Evolutionary conservation across 108 stramenopile species (phyloP).

Genomic region (Skeletonema potamos): DNA sequence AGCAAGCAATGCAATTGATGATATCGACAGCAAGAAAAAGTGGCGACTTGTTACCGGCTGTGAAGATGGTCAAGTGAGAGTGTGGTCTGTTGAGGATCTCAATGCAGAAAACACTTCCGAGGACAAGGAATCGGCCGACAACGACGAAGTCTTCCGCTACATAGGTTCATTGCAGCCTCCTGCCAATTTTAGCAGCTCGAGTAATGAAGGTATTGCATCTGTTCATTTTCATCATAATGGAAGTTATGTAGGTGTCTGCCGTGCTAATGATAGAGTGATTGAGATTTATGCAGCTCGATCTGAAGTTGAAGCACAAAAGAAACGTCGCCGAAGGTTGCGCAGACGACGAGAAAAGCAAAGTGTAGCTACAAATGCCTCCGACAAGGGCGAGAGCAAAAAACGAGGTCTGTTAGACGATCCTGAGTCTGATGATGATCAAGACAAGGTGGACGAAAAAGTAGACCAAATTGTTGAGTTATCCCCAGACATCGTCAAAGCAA

Average conservation of each 20-base stretch:
- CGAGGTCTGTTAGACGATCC: slow-evolving; percentile 80
- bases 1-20: slow-evolving; percentile 1
- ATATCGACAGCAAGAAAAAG: slow-evolving; percentile 25
- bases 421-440: slow-evolving; percentile 57
- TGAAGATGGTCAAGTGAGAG: slow-evolving; percentile 86
- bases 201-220: slow-evolving; percentile 59
- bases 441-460: slow-evolving; percentile 32
- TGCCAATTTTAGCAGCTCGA: slow-evolving; percentile 53
- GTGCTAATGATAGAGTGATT: slow-evolving; percentile 69
- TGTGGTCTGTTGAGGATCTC: slow-evolving; percentile 67
- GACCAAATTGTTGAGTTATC: slow-evolving; percentile 12
- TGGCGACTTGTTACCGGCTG: slow-evolving; percentile 88
- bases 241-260: slow-evolving; percentile 72
- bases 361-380: slow-evolving; percentile 29
- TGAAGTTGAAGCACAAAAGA: slow-evolving; percentile 70
- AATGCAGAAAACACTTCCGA: slow-evolving; percentile 4
- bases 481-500: slow-evolving; percentile 71
- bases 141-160: slow-evolving; percentile 66
- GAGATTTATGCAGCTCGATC: slow-evolving; percentile 82
- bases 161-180: slow-evolving; percentile 74
- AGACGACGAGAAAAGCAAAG: slow-evolving; percentile 74
- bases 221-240: slow-evolving; percentile 80
- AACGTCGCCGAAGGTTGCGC: slow-evolving; percentile 77
- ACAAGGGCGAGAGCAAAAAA: slow-evolving; percentile 46
- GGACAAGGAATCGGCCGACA: slow-evolving; percentile 18